Evolutionary conservation across 2,329 filamentous ascomycete species (phyloP).

Genomic region (Aotearoamyces nothofagi): DNA sequence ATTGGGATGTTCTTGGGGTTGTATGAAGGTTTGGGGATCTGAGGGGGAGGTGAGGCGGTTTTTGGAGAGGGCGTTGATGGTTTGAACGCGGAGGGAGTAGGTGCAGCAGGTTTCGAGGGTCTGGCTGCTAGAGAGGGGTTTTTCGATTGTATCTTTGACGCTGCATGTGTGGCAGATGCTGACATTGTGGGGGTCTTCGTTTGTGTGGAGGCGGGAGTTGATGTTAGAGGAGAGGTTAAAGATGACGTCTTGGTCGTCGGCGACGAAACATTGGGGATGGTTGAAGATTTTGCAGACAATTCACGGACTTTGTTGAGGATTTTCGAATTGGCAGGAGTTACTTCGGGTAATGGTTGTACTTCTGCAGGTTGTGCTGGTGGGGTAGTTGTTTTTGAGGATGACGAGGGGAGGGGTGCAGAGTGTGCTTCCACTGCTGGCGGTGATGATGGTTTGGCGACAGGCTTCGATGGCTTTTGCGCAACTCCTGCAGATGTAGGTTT

Average conservation of each 20-base stretch:
- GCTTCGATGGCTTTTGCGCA: not conserved
- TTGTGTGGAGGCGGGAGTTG: not conserved
- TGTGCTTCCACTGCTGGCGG: not conserved
- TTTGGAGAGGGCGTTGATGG: constrained; percentile 2
- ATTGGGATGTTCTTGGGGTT: constrained; percentile 8
- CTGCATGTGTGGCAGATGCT: too few relatives aligned
- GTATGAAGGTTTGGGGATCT: not conserved
- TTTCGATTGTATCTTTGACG: not conserved
- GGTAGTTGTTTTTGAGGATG: constrained; percentile 2
- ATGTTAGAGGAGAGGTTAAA: not conserved
- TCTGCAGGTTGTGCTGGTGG: not conserved
- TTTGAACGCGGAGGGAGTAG: too few relatives aligned
- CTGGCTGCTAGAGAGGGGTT: not conserved
- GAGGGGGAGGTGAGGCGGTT: not conserved
- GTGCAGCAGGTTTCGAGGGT: not conserved
- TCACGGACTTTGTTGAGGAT: constrained; percentile 10
- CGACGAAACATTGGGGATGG: too few relatives aligned
- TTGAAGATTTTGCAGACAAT: constrained; percentile 7
- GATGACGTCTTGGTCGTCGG: too few relatives aligned
- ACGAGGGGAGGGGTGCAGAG: too few relatives aligned
- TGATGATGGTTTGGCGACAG: not conserved
- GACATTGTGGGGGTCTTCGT: not conserved
- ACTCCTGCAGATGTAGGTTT: not conserved
- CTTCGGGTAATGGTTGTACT: constrained; percentile 1
- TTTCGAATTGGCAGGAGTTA: constrained; percentile 7